phyloP scores from a whole-genome alignment of 352 stramenopile species.

The Phytophthora syringae region DNA sequence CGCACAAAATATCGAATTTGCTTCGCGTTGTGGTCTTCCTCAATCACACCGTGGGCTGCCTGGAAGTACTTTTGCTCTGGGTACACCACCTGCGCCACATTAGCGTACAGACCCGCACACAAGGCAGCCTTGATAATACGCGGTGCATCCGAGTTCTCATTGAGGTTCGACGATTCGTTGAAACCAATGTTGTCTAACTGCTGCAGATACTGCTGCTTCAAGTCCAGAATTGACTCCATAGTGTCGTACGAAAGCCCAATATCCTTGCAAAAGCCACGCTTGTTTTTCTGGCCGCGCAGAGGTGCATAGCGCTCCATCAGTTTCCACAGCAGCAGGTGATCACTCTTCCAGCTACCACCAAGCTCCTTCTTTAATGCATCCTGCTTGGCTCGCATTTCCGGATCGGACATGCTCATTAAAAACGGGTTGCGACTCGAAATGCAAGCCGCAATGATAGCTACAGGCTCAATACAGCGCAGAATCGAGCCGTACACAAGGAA shows the following conservation, averaged over 20 bases:
- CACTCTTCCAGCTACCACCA: constrained; percentile 67
- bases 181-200: constrained; percentile 83
- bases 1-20: constrained; percentile 95
- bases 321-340: constrained; percentile 78
- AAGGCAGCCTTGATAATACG: constrained; percentile 93
- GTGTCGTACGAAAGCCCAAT: constrained; percentile 86
- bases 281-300: constrained; percentile 54
- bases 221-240: constrained; percentile 92
- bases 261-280: constrained; percentile 73
- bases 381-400: constrained; percentile 60
- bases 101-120: constrained; percentile 83
- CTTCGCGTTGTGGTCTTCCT: constrained; percentile 92
- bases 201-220: constrained; percentile 88
- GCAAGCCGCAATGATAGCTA: constrained; percentile 83
- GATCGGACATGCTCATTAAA: constrained; percentile 73
- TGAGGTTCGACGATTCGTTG: constrained; percentile 65
- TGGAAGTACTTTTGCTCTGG: constrained; percentile 96
- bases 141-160: constrained; percentile 71
- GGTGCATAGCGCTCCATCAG: constrained; percentile 82
- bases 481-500: constrained; percentile 90
- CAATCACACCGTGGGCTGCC: constrained; percentile 89
- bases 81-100: constrained; percentile 88
- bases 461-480: constrained; percentile 80
- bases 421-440: constrained; percentile 86
- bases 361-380: constrained; percentile 76